Base-by-base conservation (phyloP, 768 basidiomycete species). In the Wakefieldia striispora region DNA sequence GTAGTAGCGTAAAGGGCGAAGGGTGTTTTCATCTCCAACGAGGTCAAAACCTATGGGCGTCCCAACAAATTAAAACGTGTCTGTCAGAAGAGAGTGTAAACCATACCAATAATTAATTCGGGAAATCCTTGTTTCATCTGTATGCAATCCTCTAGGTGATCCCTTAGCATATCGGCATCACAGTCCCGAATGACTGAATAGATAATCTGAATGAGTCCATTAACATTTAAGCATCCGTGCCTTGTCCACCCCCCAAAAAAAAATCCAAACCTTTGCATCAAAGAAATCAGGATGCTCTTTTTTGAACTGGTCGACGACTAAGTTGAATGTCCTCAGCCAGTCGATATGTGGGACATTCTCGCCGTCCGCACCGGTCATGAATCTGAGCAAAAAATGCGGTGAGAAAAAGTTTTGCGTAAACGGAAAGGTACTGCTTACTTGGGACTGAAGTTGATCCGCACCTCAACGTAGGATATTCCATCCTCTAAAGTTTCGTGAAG, bases 101-200 rank as follows among this genome's bases (percentile, higher is more conserved):
- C 36, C 70, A 19, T 23, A 81, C 86, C 88, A 37, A 79, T 78
- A 40, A 91, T 84, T 29, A 88, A 66, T 55, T 87, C 76, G 19
- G 87, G 88, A 59, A 87, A 90, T 47, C 81, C 78, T 61, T 85
- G 78, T 65, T 88, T 90, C 51, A 91, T 70, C 8, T 71, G 68
- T 45, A 91, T 79, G 55, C 88, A 88, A 56, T 91, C 88, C 49
- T 86, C 83, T n/a, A 82, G 65, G 61, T 82, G 83, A 77, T 76
- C 80, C 24, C 79, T 76, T 13, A 91, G 60, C 49, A 81, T 78
- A 40, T 84, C 80, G 8, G 71, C 66, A 1, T 77, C 71, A 40
- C 84, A 72, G 51, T 75, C 68, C 21, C 83, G 77, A 38, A 87
- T 58, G 0, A 85, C 84, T 4, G 79, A 73, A 57, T 89, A 89